A percentile compares a stretch with the other conserved stretches of the same genome.
These are phyloP conservation scores for Xylaria acuta DNA, from an alignment of 495 filamentous ascomycete genomes.

Conservation along the genomic window DNA sequence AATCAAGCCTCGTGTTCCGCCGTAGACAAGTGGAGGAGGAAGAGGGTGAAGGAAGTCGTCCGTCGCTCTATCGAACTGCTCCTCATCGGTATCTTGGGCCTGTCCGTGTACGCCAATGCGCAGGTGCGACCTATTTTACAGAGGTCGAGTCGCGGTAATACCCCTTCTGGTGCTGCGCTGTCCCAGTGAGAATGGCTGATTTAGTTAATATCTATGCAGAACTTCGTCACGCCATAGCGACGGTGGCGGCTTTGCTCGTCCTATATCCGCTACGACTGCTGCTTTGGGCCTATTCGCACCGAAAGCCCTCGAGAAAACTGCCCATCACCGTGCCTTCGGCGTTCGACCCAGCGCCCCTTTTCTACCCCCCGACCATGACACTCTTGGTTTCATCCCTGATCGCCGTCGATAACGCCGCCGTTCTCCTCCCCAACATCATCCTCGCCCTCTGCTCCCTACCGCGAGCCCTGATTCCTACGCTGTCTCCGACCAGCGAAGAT, in stretches of 20 bases:
- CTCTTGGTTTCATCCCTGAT: constrained; percentile 79
- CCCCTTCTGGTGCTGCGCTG: not conserved
- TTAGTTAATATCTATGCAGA: constrained; percentile 35
- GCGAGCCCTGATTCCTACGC: constrained; percentile 69
- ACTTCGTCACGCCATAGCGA: constrained; percentile 33
- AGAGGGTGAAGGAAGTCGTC: constrained; percentile 52
- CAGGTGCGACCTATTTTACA: constrained; percentile 43
- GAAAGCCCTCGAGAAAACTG: constrained; percentile 44
- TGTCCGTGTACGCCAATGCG: constrained; percentile 41
- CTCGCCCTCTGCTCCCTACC: constrained; percentile 82
- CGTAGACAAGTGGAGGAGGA: constrained; percentile 46
- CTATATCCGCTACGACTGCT: constrained; percentile 56
- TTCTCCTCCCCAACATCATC: constrained; percentile 79
- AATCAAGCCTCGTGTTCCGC: constrained; percentile 37
- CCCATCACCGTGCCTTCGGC: constrained; percentile 65
- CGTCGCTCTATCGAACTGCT: constrained; percentile 52
- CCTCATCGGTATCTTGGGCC: constrained; percentile 52
- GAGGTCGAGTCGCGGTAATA: constrained; percentile 45
- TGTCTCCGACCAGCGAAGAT: constrained; percentile 26
- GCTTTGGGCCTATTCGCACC: constrained; percentile 48
- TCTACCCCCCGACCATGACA: constrained; percentile 83
- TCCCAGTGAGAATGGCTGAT: not conserved
- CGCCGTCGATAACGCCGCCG: constrained; percentile 57
- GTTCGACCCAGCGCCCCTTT: constrained; percentile 89
- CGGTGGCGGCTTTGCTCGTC: constrained; percentile 37